Evolutionary conservation across 805 yeast genomes (phyloP), one percentile per base, ranked within the genome.

Genomic region (Spathaspora boniae): DNA sequence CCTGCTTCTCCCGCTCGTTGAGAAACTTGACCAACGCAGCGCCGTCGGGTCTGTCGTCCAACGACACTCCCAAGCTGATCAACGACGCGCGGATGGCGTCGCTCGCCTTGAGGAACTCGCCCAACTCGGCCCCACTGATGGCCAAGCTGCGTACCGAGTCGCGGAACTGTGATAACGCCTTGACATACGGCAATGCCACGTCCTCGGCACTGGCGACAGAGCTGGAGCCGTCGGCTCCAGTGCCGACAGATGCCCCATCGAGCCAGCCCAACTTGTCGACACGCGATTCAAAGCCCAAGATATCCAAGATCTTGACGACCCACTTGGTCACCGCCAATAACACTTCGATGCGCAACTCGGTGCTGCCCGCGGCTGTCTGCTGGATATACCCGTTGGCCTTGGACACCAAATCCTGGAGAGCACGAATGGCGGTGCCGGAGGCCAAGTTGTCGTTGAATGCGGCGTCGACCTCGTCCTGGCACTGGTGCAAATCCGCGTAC

Each of bases 401-500:
- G 20, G 82, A 76, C 4, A 91, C 81, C 38, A 93, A 62, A 12
- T 84, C 94, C 41, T 74, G 62, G 33, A 93, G 50, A 1, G 66
- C 54, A 44, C 82, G 76, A 38, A 93, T 58, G 0, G 81, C 96
- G 38, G 65, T 70, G 16, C 95, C 93, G 1, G 93, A 83, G 3
- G 89, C 62, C 44, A 93, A 69, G 55, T 87, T 93, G 56, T 93
- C 98, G 62, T 95, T 82, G 64, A 93, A 85, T 1, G 95, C 84
- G 15, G 60, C 68, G 54, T 88, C 85, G 2, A 85, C 86, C 14
- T 68, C 75, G 5, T 53, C 56, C 54, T 85, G 81, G 9, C 86
- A 65, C 2, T 46, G 45, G 4, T 54, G 53, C 41, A 87, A 69
- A 18, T 71, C 74, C 1, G 58, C 57, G 26, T 77, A 58, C 22